A percentile compares a stretch with the other conserved stretches of the same genome.
phyloP scores from a whole-genome alignment of 1,284 basidiomycete genomes.

The Cryptococcus sp. region DNA sequence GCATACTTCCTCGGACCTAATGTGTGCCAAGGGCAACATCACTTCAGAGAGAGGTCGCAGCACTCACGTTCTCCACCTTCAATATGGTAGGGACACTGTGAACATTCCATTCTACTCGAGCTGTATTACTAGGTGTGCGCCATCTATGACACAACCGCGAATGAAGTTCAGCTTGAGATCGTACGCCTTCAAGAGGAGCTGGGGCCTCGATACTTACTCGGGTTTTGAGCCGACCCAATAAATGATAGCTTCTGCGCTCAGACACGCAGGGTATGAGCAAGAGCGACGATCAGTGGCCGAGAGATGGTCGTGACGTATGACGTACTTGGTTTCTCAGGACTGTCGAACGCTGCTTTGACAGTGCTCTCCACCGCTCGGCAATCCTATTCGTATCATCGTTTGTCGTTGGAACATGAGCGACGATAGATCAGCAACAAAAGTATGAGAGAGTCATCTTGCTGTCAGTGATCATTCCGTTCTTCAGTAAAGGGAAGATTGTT shows the following conservation, averaged over 20 bases:
- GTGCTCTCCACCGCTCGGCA: constrained; percentile 66
- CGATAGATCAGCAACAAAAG: no score
- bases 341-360: constrained; percentile 62
- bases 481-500: no score
- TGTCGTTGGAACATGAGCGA: neutral
- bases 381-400: constrained; percentile 59
- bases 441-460: no score
- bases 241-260: constrained; percentile 58
- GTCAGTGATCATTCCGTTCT: no score
- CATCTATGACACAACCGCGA: constrained; percentile 21
- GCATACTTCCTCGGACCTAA: neutral
- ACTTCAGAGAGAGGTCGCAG: no score
- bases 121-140: constrained; percentile 58
- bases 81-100: constrained; percentile 71
- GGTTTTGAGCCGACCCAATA: constrained; percentile 70
- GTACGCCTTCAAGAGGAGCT: neutral
- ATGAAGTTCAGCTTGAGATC: neutral
- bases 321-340: constrained; percentile 58
- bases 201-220: constrained; percentile 60
- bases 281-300: neutral
- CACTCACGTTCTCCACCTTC: constrained; percentile 65
- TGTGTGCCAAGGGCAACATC: no score
- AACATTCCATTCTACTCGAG: constrained; percentile 67
- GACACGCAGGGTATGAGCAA: constrained; percentile 1
- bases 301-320: neutral